Evolutionary conservation across 192 early-diverging fungal species (phyloP).

Genomic region (Backusella tarrabulga): DNA sequence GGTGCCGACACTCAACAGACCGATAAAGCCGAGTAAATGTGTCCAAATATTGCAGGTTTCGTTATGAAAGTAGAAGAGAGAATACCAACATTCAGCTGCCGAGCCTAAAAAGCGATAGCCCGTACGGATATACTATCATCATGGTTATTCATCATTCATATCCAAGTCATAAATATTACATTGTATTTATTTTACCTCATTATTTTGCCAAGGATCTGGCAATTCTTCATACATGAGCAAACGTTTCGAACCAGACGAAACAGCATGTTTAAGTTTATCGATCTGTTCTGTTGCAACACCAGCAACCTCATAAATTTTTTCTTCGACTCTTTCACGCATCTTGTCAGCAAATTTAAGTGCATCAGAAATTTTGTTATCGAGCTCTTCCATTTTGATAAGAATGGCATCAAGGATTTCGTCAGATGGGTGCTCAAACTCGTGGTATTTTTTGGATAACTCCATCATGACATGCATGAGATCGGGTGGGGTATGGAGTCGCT

Average conservation of each 20-base stretch:
- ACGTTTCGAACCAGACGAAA: slow-evolving; percentile 48
- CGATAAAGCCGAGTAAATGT: slow-evolving; percentile 59
- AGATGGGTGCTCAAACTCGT: slow-evolving; percentile 39
- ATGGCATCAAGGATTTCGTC: slow-evolving; percentile 33
- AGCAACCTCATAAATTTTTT: slow-evolving; percentile 26
- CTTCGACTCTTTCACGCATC: slow-evolving; percentile 27
- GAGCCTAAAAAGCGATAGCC: slow-evolving; percentile 59
- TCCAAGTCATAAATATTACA: neutral
- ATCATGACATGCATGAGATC: slow-evolving; percentile 41
- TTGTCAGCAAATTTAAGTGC: slow-evolving; percentile 20
- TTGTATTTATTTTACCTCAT: slow-evolving; percentile 23
- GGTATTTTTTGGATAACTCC: slow-evolving; percentile 47
- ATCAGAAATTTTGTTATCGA: slow-evolving; percentile 31
- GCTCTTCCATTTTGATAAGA: slow-evolving; percentile 32
- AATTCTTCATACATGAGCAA: slow-evolving; percentile 57
- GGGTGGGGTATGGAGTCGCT: slow-evolving; percentile 33
- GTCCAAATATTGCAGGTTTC: slow-evolving; percentile 72
- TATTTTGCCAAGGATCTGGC: slow-evolving; percentile 57
- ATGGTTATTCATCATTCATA: neutral
- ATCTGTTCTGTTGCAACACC: slow-evolving; percentile 36
- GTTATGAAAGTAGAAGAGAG: slow-evolving; percentile 65
- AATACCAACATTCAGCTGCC: slow-evolving; percentile 52
- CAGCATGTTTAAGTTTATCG: slow-evolving; percentile 43
- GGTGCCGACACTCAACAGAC: slow-evolving; percentile 53
- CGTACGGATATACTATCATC: slow-evolving; percentile 31